Evolutionary conservation across 768 basidiomycete species (phyloP).

Genomic region (Hirschioporus abietinus): DNA sequence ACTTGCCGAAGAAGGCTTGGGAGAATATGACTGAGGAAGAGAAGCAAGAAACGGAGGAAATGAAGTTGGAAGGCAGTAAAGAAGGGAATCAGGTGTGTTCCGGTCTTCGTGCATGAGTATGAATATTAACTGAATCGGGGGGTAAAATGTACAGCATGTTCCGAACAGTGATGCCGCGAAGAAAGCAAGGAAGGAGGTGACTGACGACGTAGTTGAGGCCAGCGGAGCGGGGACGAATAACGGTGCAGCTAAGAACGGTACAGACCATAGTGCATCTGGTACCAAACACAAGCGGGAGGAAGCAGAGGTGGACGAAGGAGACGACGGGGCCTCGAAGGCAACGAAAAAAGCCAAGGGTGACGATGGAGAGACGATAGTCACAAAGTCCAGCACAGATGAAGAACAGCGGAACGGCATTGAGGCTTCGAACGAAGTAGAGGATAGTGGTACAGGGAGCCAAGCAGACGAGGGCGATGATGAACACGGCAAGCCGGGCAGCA

Average conservation of each 20-base stretch:
- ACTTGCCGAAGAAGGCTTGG: neutral
- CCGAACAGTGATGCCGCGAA: neutral
- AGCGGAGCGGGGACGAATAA: neutral
- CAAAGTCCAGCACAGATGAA: neutral
- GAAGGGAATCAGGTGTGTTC: neutral
- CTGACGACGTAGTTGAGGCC: neutral
- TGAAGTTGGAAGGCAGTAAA: neutral
- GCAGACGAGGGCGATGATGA: neutral
- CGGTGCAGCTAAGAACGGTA: neutral
- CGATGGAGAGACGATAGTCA: neutral
- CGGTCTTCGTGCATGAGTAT: neutral
- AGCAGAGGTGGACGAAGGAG: neutral
- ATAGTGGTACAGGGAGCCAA: neutral
- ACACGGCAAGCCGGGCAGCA: neutral
- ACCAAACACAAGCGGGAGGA: neutral
- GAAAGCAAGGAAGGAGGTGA: neutral
- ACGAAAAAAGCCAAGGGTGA: neutral
- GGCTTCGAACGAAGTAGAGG: neutral
- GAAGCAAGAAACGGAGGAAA: neutral
- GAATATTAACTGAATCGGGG: neutral
- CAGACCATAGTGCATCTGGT: neutral
- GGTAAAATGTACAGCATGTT: neutral
- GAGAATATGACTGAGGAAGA: neutral
- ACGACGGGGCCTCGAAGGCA: neutral
- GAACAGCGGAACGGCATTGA: neutral